Base-by-base conservation (phyloP, 495 filamentous ascomycete genomes). In the Annulohypoxylon nitens region DNA sequence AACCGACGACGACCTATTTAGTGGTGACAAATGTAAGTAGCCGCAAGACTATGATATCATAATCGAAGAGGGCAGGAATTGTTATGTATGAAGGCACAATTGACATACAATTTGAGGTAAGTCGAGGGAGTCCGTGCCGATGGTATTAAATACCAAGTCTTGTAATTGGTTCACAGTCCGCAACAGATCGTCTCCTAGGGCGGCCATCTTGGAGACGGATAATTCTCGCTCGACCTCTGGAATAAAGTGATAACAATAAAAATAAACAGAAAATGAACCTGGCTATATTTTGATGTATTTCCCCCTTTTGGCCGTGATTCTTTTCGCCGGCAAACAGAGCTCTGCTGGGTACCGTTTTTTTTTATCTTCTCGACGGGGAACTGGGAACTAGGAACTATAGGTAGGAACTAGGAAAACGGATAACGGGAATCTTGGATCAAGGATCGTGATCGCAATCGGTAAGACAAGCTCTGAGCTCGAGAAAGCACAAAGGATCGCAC, bases 91-190 rank as follows among this genome's bases (percentile, higher is more conserved):
- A 33, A 61, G 70, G 45, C 61, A 78, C 71, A 5, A 47, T 59
- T 69, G 71, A 83, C 91, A 80, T 90, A 98, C 96, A 85, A 99
- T 99, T 81, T 99, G 96, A 61, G 96, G 96, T 45, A 99, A 83
- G 83, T 99, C 96, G 62, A 99, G 89, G 39, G 95, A 98, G 79
- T 99, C 96, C 83, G 96, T 97, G 79, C 96, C 97, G 79, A 99
- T 99, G 60, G 97, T 99, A 84, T 99, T 98, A 85, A 99, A 98
- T 66, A 99, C 96, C 77, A 99, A 83, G 82, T 99, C 96, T 78
- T 99, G 97, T 69, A 99, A 87, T 84, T 95, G 95, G 84, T 99
- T 98, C 79, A 98, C 96, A 57, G 92, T 95, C 64, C 88, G 88
- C 78, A 99, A 87, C 79, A 99, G 84, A 80, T 98, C 94, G 77